These are phyloP conservation scores for Crithidia bombi DNA, from an alignment of 208 protist species.

Conservation along the genomic window DNA sequence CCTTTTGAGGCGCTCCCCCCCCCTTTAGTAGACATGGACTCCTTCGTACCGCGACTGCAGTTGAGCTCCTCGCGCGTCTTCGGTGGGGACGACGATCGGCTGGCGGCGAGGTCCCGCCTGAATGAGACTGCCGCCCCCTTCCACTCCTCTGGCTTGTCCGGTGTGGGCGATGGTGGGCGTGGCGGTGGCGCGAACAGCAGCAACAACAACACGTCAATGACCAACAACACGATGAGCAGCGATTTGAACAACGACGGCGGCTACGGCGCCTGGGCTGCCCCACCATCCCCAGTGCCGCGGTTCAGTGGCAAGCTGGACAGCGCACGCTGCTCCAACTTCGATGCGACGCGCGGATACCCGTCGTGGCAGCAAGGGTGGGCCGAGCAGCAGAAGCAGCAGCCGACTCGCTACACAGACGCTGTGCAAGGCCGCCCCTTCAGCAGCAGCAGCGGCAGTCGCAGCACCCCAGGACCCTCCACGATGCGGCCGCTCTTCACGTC, in stretches of 20 bases:
- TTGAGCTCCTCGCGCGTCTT: slow-evolving; percentile 21
- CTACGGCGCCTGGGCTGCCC: not conserved
- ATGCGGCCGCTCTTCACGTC: slow-evolving; percentile 31
- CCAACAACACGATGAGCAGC: slow-evolving; percentile 30
- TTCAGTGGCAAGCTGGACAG: not conserved
- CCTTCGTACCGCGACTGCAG: slow-evolving; percentile 24
- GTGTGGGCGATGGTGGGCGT: not conserved
- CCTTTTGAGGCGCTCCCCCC: too few species aligned
- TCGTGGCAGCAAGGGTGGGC: not conserved
- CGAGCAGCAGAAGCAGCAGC: not conserved
- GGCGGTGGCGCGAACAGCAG: not conserved
- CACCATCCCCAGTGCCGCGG: slow-evolving; percentile 27
- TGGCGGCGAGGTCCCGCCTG: not conserved
- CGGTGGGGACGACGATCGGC: not conserved
- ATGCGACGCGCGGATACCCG: not conserved
- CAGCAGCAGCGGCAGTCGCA: slow-evolving; percentile 9
- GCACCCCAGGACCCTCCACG: slow-evolving; percentile 14
- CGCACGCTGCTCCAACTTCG: not conserved
- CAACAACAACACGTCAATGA: slow-evolving; percentile 35
- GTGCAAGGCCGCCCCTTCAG: not conserved
- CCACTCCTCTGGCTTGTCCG: not conserved
- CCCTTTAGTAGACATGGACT: slow-evolving; percentile 16
- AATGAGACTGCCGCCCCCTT: slow-evolving; percentile 18
- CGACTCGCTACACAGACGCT: slow-evolving; percentile 10
- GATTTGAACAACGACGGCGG: slow-evolving; percentile 9